Conservation (phyloP, 2,329 filamentous ascomycete species). For the Septoria linicola region DNA sequence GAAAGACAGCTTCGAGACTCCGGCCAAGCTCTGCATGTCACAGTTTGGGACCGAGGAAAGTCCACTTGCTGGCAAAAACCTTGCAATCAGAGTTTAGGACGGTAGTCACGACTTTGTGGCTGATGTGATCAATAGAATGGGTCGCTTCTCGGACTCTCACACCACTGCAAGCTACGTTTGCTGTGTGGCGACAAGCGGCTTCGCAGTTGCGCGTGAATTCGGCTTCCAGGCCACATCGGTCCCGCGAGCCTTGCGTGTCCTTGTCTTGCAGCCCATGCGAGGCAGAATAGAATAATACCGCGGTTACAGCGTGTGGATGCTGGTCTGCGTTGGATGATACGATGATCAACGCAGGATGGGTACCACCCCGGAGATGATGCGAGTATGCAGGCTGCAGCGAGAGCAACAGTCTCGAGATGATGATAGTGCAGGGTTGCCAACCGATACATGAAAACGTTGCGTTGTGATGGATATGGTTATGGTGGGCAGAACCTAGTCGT, state of each 20-base stretch:
- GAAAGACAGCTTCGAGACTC: slow-evolving; percentile 4
- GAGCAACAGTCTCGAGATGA: not conserved
- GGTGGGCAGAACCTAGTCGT: slow-evolving; percentile 13
- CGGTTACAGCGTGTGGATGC: not conserved
- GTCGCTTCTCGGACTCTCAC: not conserved
- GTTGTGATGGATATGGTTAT: slow-evolving; percentile 7
- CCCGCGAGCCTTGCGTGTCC: not conserved
- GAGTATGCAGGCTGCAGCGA: not conserved
- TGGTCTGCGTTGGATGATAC: not conserved
- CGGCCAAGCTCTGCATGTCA: not conserved
- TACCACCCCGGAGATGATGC: slow-evolving; percentile 1
- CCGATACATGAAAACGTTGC: not conserved
- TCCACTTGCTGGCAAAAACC: not conserved
- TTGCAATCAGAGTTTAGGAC: not conserved
- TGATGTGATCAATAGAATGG: not conserved
- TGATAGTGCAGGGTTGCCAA: slow-evolving; percentile 6
- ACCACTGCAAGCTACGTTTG: not conserved
- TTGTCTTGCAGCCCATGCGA: not conserved
- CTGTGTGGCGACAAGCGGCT: not conserved
- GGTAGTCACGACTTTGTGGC: not conserved
- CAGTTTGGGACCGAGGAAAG: slow-evolving; percentile 9
- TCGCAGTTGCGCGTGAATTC: not conserved
- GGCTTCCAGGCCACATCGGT: not conserved
- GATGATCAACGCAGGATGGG: slow-evolving; percentile 1
- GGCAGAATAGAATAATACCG: not conserved